Evolutionary conservation across 768 basidiomycete genomes (phyloP), one percentile per base, ranked within the genome.

Genomic region (Russula emetica): DNA sequence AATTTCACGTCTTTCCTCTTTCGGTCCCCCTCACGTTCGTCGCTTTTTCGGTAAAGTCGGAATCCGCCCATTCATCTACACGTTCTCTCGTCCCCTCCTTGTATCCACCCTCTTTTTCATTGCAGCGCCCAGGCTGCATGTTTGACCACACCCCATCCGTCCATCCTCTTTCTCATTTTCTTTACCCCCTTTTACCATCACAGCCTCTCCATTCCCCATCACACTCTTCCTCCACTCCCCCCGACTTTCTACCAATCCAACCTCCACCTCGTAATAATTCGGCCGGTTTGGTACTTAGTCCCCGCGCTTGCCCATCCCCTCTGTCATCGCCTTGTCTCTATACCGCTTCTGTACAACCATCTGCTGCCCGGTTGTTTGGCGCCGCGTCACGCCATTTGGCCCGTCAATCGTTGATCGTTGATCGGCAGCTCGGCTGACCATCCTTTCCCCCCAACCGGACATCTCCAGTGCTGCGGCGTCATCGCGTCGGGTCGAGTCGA

Each of bases 181-280:
- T 50, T 20, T 26, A 3, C 49, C 58, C 26, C 28, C 18, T 42
- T 40, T 30, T 20, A 13, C 38, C 11, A 18, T 60, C 61, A 62
- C 61, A 55, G 54, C 60, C 61, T 20, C 54, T 61, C 52, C 60
- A 61, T 61, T 61, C 34, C 44, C 60, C 60, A 55, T 54, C 60
- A 28, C 55, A 26, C 16, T 18, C 8, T 24, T 61, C 22, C 22
- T 32, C 44, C 14, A 30, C 32, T 49, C 53, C 44, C 40, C 10
- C 22, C 40, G n/a, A 45, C 11, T 54, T 54, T 45, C 9, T 38
- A 9, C 40, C 16, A 10, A 42, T 7, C 6, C 11, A 22, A 24
- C n/a, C 52, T 11, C n/a, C 11, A 24, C 49, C 6, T 5, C 32
- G 53, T 60, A 54, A 54, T 53, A 54, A 53, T 55, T 49, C 53